Conservation (phyloP, 2,329 filamentous ascomycete genomes). For the Neonectria faginata region DNA sequence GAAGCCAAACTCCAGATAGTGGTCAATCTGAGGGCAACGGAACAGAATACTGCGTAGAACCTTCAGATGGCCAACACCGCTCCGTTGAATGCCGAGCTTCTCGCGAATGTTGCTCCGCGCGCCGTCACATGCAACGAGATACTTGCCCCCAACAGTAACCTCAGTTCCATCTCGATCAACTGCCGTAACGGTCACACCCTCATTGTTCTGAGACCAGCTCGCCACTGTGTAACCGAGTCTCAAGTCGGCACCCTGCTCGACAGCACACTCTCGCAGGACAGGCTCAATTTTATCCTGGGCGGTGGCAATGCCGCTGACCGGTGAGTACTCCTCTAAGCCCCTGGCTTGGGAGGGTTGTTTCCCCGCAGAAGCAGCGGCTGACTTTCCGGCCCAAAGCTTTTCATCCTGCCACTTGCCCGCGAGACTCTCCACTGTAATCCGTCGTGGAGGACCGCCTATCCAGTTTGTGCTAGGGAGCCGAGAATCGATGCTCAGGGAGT, state of each 20-base stretch:
- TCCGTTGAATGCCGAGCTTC: slow-evolving; percentile 43
- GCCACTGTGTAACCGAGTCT: slow-evolving; percentile 50
- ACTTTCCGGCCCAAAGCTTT: slow-evolving; percentile 37
- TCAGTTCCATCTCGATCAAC: slow-evolving; percentile 4
- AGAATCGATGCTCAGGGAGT: slow-evolving; percentile 42
- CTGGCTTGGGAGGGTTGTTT: not conserved
- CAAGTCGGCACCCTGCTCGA: slow-evolving; percentile 50
- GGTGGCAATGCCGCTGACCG: slow-evolving; percentile 44
- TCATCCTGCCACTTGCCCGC: slow-evolving; percentile 40
- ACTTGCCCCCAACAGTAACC: slow-evolving; percentile 47
- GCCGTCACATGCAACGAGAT: slow-evolving; percentile 55
- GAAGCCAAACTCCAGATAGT: slow-evolving; percentile 48
- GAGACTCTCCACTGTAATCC: slow-evolving; percentile 37
- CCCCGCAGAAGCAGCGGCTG: slow-evolving; percentile 13
- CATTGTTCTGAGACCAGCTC: slow-evolving; percentile 40
- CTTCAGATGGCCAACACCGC: slow-evolving; percentile 48
- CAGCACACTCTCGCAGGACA: slow-evolving; percentile 49
- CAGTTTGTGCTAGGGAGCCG: slow-evolving; percentile 21
- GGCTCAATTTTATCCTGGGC: slow-evolving; percentile 57
- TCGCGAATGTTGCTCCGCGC: slow-evolving; percentile 45
- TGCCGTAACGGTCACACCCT: slow-evolving; percentile 19
- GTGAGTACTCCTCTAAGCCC: slow-evolving; percentile 17
- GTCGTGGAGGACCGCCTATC: slow-evolving; percentile 39
- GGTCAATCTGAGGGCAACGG: slow-evolving; percentile 42
- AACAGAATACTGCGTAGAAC: slow-evolving; percentile 52